These are phyloP conservation scores for Begonia masoniana DNA, from an alignment of 306 rosid species.

Conservation along the genomic window DNA sequence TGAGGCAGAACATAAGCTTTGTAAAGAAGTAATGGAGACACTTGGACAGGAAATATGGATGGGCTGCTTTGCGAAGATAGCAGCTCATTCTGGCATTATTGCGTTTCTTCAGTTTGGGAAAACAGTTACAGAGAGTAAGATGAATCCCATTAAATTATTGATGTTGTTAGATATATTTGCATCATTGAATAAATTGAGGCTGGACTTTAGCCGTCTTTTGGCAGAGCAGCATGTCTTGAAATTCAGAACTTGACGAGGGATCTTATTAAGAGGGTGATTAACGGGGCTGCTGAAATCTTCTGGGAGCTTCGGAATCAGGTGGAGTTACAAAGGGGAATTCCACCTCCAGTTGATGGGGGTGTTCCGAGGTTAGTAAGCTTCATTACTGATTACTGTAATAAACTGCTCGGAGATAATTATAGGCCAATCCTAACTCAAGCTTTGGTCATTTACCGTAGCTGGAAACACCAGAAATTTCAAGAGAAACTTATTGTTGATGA, in stretches of 20 bases:
- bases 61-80: slow-evolving; percentile 90
- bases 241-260: slow-evolving; percentile 94
- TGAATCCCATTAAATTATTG: slow-evolving; percentile 82
- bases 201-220: slow-evolving; percentile 87
- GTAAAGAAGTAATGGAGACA: slow-evolving; percentile 91
- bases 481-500: slow-evolving; percentile 66
- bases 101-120: slow-evolving; percentile 97
- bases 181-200: slow-evolving; percentile 81
- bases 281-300: slow-evolving; percentile 88
- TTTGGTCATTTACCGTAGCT: slow-evolving; percentile 79
- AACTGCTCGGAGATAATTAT: slow-evolving; percentile 79
- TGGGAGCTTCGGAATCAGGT: slow-evolving; percentile 88
- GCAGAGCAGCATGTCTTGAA: slow-evolving; percentile 76
- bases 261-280: slow-evolving; percentile 81
- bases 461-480: slow-evolving; percentile 83
- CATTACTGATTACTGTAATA: slow-evolving; percentile 80
- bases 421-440: slow-evolving; percentile 84
- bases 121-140: slow-evolving; percentile 89
- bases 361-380: slow-evolving; percentile 72
- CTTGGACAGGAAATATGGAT: slow-evolving; percentile 82
- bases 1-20: slow-evolving; percentile 89
- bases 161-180: slow-evolving; percentile 90
- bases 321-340: slow-evolving; percentile 69
- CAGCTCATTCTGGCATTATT: slow-evolving; percentile 95
- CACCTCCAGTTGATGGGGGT: slow-evolving; percentile 76